A percentile compares a stretch with the other conserved stretches of the same genome.
These are phyloP conservation scores for Coniochaeta hoffmannii DNA, from an alignment of 2,329 filamentous ascomycete species.

Conservation along the genomic window DNA sequence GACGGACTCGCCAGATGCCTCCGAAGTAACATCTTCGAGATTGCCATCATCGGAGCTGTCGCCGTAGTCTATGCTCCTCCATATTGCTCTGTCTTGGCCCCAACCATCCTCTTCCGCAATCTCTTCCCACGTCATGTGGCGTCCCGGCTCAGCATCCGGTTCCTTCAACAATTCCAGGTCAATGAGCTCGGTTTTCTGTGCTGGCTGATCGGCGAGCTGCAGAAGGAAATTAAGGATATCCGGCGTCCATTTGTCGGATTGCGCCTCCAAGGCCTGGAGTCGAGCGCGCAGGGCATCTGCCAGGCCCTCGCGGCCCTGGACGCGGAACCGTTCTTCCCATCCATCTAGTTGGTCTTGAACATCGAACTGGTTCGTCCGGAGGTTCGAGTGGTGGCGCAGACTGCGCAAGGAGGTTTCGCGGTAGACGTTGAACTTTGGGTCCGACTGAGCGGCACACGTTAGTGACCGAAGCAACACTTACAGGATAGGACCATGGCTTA, in stretches of 20 bases:
- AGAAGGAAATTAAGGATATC: slow-evolving; percentile 75
- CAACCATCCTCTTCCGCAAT: slow-evolving; percentile 71
- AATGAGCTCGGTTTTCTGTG: slow-evolving; percentile 58
- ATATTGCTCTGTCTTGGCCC: slow-evolving; percentile 58
- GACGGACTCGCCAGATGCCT: slow-evolving; percentile 23
- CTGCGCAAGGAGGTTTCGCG: slow-evolving; percentile 43
- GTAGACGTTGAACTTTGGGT: slow-evolving; percentile 30
- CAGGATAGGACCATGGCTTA: background rate
- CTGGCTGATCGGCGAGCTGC: slow-evolving; percentile 73
- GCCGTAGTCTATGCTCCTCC: slow-evolving; percentile 62
- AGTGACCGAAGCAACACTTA: background rate
- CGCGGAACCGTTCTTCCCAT: slow-evolving; percentile 77
- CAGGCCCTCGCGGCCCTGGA: slow-evolving; percentile 71
- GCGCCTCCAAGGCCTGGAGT: slow-evolving; percentile 14
- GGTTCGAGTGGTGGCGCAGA: slow-evolving; percentile 47
- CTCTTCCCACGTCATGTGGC: slow-evolving; percentile 67
- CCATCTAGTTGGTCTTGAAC: slow-evolving; percentile 58
- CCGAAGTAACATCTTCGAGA: slow-evolving; percentile 27
- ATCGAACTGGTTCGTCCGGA: slow-evolving; percentile 70
- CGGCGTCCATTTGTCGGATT: slow-evolving; percentile 59
- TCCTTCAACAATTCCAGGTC: slow-evolving; percentile 50
- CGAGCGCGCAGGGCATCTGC: slow-evolving; percentile 57
- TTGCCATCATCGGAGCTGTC: slow-evolving; percentile 58
- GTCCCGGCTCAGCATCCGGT: slow-evolving; percentile 33
- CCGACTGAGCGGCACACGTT: slow-evolving; percentile 13